These are phyloP conservation scores for Aureobasidium sp. DNA, from an alignment of 2,329 filamentous ascomycete species.

Conservation along the genomic window DNA sequence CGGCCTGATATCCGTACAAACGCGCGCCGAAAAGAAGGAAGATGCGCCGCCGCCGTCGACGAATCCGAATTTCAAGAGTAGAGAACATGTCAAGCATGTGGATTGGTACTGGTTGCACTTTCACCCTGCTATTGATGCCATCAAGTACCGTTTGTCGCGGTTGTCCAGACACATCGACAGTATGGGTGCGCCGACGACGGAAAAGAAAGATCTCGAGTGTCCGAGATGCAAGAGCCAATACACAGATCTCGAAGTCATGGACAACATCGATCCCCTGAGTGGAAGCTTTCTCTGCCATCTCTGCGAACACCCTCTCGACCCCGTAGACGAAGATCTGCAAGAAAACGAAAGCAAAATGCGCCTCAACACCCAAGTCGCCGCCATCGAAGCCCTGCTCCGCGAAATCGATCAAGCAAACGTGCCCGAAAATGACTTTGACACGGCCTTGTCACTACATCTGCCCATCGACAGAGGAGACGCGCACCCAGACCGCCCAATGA, in stretches of 20 bases:
- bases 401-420: slow-evolving; percentile 68
- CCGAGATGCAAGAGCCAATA: slow-evolving; percentile 73
- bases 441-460: slow-evolving; percentile 54
- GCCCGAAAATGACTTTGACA: slow-evolving; percentile 64
- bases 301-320: slow-evolving; percentile 57
- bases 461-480: slow-evolving; percentile 59
- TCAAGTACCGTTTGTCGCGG: slow-evolving; percentile 87
- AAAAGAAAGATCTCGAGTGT: slow-evolving; percentile 90
- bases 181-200: slow-evolving; percentile 64
- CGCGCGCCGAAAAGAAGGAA: slow-evolving; percentile 30
- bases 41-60: slow-evolving; percentile 19
- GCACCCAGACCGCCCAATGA: slow-evolving; percentile 44
- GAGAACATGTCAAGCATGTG: slow-evolving; percentile 36
- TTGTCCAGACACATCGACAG: slow-evolving; percentile 84
- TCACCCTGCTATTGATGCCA: slow-evolving; percentile 85
- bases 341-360: slow-evolving; percentile 58
- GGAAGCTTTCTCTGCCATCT: slow-evolving; percentile 68
- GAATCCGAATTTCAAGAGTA: slow-evolving; percentile 24
- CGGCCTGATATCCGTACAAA: slow-evolving; percentile 72
- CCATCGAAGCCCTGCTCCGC: slow-evolving; percentile 67
- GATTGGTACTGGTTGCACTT: slow-evolving; percentile 98
- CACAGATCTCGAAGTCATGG: slow-evolving; percentile 82
- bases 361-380: slow-evolving; percentile 71
- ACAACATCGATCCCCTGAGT: slow-evolving; percentile 51
- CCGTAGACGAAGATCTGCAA: slow-evolving; percentile 56